A percentile compares a stretch with the other conserved stretches of the same genome.
Evolutionary conservation across 305 asterid genomes (phyloP).

Genomic region (Fraxinus platypoda): DNA sequence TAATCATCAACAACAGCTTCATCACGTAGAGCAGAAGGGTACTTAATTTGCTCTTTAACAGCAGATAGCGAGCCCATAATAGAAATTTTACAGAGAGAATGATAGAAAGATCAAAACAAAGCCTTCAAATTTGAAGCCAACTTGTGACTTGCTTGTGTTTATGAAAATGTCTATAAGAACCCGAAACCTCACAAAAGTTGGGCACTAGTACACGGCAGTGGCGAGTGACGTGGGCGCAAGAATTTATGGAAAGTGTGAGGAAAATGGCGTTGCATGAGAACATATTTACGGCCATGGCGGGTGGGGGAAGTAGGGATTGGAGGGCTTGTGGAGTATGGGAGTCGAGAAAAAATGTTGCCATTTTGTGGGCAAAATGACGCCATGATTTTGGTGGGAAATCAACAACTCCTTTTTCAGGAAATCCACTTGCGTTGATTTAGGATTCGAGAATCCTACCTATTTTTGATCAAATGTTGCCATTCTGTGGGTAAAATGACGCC

Average conservation of each 20-base stretch:
- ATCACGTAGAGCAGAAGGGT: constrained; percentile 78
- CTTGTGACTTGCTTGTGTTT: neutral
- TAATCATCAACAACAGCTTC: constrained; percentile 68
- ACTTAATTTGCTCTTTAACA: constrained; percentile 36
- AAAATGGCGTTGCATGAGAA: constrained; percentile 22
- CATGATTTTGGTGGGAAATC: constrained; percentile 14
- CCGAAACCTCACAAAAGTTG: neutral
- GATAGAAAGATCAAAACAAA: neutral
- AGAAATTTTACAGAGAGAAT: constrained; percentile 19
- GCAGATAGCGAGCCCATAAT: constrained; percentile 65
- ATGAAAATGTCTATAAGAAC: neutral
- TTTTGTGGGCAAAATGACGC: constrained; percentile 19
- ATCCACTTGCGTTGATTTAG: neutral
- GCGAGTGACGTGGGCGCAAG: neutral
- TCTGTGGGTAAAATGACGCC: neutral
- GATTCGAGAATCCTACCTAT: neutral
- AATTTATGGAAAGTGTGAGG: constrained; percentile 1
- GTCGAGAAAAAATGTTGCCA: constrained; percentile 24
- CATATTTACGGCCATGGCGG: neutral
- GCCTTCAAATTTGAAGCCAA: neutral
- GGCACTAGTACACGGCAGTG: neutral
- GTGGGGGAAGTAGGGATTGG: neutral
- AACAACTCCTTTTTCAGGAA: neutral
- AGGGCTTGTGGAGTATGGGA: neutral
- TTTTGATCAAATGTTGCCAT: neutral